Percentiles rank a stretch among this genome's conserved stretches.
Conservation (phyloP, 148 eudicot species). For the Fagopyrum esculentum region DNA sequence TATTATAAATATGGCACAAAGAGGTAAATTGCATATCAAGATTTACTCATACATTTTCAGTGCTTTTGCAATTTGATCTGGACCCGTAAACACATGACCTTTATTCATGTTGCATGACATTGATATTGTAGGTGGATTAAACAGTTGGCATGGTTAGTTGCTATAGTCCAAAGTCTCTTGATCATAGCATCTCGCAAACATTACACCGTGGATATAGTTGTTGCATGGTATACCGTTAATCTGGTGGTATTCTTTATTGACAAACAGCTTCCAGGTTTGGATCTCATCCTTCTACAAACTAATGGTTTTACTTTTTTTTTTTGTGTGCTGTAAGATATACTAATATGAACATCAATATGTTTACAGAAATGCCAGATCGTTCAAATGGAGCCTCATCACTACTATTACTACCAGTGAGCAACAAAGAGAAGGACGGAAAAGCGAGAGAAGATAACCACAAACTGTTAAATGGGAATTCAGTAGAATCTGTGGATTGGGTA, state of each 20-base stretch:
- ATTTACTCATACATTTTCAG: not conserved
- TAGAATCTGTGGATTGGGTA: slow-evolving; percentile 75
- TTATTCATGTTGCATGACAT: too few species aligned
- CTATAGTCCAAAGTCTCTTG: slow-evolving; percentile 74
- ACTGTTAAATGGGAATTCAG: slow-evolving; percentile 62
- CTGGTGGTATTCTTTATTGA: slow-evolving; percentile 86
- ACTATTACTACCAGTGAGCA: slow-evolving; percentile 50
- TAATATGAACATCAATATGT: not conserved
- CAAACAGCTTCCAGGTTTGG: slow-evolving; percentile 71
- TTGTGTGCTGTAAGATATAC: not conserved
- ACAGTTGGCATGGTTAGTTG: slow-evolving; percentile 76
- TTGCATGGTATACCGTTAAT: slow-evolving; percentile 96
- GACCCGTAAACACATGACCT: not conserved
- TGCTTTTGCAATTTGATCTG: not conserved
- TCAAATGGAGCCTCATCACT: slow-evolving; percentile 36
- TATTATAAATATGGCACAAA: slow-evolving; percentile 83
- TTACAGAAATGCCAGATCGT: slow-evolving; percentile 85
- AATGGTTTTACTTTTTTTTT: not conserved
- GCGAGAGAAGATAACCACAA: slow-evolving; percentile 78
- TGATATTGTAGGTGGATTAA: slow-evolving; percentile 56
- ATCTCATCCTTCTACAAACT: not conserved
- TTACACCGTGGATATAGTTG: slow-evolving; percentile 88
- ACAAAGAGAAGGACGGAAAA: slow-evolving; percentile 55
- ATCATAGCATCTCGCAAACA: slow-evolving; percentile 96
- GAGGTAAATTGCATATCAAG: slow-evolving; percentile 39